These are phyloP conservation scores for Trametes versicolor DNA, from an alignment of 1,284 basidiomycete species.

Conservation along the genomic window DNA sequence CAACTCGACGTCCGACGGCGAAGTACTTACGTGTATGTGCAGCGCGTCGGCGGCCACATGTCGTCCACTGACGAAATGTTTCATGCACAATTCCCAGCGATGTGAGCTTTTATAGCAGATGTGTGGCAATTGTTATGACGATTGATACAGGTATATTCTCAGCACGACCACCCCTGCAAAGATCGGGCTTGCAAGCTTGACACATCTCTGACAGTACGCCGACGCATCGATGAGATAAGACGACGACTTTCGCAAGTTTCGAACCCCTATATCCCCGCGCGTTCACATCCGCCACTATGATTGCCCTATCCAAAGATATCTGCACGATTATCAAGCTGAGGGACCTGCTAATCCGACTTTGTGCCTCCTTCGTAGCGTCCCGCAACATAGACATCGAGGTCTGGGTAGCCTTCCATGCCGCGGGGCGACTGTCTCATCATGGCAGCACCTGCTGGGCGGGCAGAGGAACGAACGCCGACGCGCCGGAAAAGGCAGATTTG, in stretches of 20 bases:
- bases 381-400: no score
- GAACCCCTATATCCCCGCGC: no score
- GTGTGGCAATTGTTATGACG: slow-evolving; percentile 22
- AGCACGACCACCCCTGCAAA: neutral
- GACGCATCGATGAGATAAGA: neutral
- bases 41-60: neutral
- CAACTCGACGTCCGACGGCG: neutral
- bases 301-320: no score
- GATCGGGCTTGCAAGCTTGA: neutral
- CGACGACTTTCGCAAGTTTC: neutral
- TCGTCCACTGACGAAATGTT: neutral
- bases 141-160: slow-evolving; percentile 13
- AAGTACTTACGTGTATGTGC: neutral
- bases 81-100: neutral
- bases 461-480: neutral
- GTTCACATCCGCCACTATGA: no score
- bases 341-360: no score
- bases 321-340: no score
- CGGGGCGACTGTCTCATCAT: neutral
- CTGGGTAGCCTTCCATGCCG: neutral
- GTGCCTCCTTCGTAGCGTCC: no score
- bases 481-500: slow-evolving; percentile 5
- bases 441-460: neutral
- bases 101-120: neutral
- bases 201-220: neutral